These are phyloP conservation scores for Xylariaceae sp. DNA, from an alignment of 2,329 filamentous ascomycete species.

Conservation along the genomic window DNA sequence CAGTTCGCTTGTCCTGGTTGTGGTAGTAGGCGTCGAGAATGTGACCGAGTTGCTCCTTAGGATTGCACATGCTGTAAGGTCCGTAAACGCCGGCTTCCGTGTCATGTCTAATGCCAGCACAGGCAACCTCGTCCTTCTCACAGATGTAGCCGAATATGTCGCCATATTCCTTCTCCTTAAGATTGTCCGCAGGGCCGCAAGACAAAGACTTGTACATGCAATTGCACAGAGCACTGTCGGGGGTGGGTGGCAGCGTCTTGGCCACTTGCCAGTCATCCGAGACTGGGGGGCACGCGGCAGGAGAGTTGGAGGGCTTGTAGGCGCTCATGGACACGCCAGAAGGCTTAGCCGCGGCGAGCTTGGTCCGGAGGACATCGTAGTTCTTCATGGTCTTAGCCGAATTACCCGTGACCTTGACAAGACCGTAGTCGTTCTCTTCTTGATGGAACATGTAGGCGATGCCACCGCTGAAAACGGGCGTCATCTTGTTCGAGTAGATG, in stretches of 20 bases:
- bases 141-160: constrained; percentile 36
- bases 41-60: constrained; percentile 54
- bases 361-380: constrained; percentile 56
- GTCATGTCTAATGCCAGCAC: constrained; percentile 52
- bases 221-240: constrained; percentile 61
- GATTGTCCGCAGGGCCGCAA: constrained; percentile 52
- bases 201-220: constrained; percentile 65
- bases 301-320: constrained; percentile 61
- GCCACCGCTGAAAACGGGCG: constrained; percentile 67
- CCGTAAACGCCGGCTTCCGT: constrained; percentile 52
- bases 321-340: constrained; percentile 51
- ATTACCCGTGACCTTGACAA: constrained; percentile 49
- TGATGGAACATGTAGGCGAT: constrained; percentile 85
- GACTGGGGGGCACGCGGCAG: constrained; percentile 57
- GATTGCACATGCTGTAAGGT: constrained; percentile 59
- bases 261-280: constrained; percentile 55
- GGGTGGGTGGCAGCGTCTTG: constrained; percentile 61
- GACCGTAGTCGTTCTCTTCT: constrained; percentile 66
- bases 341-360: constrained; percentile 57
- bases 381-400: constrained; percentile 54
- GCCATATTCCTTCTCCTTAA: constrained; percentile 49
- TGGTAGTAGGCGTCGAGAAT: constrained; percentile 55
- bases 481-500: constrained; percentile 66
- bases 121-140: constrained; percentile 43
- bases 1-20: constrained; percentile 40